A percentile compares a stretch with the other conserved stretches of the same genome.
Conservation (phyloP, 2,329 filamentous ascomycete genomes). For the Monilinia laxa region DNA sequence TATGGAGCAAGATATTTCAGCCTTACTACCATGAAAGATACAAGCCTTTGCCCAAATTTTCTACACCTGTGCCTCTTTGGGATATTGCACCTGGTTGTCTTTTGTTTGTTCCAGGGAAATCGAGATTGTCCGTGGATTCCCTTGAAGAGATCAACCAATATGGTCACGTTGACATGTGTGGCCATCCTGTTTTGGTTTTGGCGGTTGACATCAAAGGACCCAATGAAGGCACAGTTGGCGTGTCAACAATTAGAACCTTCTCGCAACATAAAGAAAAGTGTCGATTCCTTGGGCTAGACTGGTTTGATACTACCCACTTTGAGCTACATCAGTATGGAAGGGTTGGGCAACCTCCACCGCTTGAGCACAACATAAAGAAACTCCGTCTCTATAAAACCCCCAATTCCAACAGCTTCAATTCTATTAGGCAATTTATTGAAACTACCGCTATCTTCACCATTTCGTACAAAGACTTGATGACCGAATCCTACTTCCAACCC, state of each 20-base stretch:
- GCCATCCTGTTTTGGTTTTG: constrained; percentile 12
- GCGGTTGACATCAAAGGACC: constrained; percentile 1
- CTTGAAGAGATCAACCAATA: background rate
- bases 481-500: background rate
- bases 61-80: constrained; percentile 19
- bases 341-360: background rate
- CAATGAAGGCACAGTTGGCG: background rate
- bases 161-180: background rate
- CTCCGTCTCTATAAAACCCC: constrained; percentile 6
- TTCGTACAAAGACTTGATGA: background rate
- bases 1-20: constrained; percentile 15
- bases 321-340: background rate
- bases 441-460: background rate
- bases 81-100: constrained; percentile 20
- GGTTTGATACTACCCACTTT: constrained; percentile 6
- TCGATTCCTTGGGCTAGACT: constrained; percentile 1
- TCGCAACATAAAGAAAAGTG: background rate
- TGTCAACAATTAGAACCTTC: background rate
- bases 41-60: accelerated
- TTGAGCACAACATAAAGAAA: background rate
- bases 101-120: background rate
- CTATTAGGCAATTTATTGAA: background rate
- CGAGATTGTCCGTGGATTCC: background rate
- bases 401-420: background rate
- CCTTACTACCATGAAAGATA: constrained; percentile 6